A percentile compares a stretch with the other conserved stretches of the same genome.
phyloP scores from a whole-genome alignment of 805 yeast genomes.

The Wickerhamiella kurtzmanii region DNA sequence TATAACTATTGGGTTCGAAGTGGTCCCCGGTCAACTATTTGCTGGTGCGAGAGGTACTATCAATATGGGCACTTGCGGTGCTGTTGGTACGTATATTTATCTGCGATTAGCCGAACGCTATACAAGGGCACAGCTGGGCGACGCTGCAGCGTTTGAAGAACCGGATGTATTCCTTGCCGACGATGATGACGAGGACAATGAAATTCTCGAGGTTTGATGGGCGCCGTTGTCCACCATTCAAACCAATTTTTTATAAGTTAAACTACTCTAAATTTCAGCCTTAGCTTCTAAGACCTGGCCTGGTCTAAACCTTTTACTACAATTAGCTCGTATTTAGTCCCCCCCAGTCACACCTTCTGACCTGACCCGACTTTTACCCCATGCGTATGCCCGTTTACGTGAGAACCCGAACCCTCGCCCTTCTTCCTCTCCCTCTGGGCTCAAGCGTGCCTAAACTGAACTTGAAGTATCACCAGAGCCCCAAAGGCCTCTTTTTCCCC shows the following conservation, averaged over 20 bases:
- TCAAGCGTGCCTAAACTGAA: no score
- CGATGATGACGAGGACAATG: conserved; percentile 20
- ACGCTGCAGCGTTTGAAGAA: conserved; percentile 15
- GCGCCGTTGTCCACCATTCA: no score
- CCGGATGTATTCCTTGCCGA: conserved; percentile 17
- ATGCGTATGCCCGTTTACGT: not conserved
- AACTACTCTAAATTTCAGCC: no score
- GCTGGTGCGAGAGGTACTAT: conserved; percentile 9
- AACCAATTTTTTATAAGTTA: not conserved
- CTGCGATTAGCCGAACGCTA: conserved; percentile 17
- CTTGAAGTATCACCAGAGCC: no score
- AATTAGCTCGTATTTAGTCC: no score
- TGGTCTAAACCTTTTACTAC: no score
- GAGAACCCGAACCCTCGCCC: not conserved
- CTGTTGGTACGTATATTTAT: conserved; percentile 18
- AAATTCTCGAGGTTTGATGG: conserved; percentile 14
- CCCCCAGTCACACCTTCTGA: no score
- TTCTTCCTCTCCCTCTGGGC: no score
- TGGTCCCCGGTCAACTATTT: conserved; percentile 2
- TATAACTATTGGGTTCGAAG: conserved; percentile 2
- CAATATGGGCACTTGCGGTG: conserved; percentile 18
- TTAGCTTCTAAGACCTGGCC: no score
- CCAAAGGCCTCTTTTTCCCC: no score
- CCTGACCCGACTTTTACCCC: no score
- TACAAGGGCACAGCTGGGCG: conserved; percentile 15